Evolutionary conservation across 345 rosid genomes (phyloP), one percentile per base, ranked within the genome.

Genomic region (Firmiana major): DNA sequence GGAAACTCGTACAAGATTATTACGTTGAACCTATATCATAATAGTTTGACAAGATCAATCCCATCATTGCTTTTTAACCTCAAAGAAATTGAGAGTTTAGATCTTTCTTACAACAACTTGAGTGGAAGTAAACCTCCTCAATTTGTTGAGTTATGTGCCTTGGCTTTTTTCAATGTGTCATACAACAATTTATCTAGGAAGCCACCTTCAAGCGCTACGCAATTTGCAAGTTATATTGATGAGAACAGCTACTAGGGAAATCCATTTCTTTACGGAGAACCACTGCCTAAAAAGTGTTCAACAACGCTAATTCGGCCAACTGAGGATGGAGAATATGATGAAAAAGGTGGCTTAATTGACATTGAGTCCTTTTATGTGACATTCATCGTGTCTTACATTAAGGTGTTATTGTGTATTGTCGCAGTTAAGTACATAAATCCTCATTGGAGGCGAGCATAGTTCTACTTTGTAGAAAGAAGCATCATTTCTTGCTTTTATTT

Each of bases 141-240:
- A 9, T 62, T 89, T 4, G 22, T 58, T 2, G 42, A 78, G 54
- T 22, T 84, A 26, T 3, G 70, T n/a, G 8, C 0, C 16, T 15
- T 84, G 34, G 75, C 15, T 16, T 17, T 45, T 6, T 83, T 86
- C 65, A 82, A 72, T 19, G 90, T 79, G 1, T 81, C 86, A 0
- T 66, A 86, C 82, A 88, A 87, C 16, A 87, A 83, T 55, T 38
- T 87, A 5, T 79, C 83, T 0, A 85, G 89, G 0, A 24, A 42
- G 6, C 45, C 76, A 60, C 85, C 85, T 9, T 28, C 72, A 43
- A 16, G 45, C 74, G 63, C 22, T n/a, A 60, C 1, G 0, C 73
- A 78, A 40, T 75, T 82, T 11, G 68, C 15, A 1, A 85, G 74
- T 53, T 8, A 53, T 0, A 71, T 82, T 66, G 74, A 72, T 51